A percentile compares a stretch with the other conserved stretches of the same genome.
Evolutionary conservation across 2,329 filamentous ascomycete species (phyloP).

Genomic region (Hypoxylon sp.): DNA sequence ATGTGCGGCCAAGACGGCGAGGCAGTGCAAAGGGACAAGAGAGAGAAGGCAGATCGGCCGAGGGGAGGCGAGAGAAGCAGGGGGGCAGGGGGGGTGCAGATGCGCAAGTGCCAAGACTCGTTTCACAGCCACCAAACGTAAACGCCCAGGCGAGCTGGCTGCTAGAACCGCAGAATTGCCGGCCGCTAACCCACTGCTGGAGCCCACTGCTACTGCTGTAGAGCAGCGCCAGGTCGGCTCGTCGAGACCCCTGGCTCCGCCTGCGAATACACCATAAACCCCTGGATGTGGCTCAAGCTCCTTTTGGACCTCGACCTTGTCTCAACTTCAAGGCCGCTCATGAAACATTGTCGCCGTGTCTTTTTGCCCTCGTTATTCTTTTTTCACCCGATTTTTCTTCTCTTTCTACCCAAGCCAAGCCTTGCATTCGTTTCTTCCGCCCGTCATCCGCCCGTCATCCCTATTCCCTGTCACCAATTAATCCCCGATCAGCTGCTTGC

Average conservation of each 20-base stretch:
- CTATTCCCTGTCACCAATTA: conserved; percentile 1
- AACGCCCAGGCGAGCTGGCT: too few relatives aligned
- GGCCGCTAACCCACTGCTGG: too few relatives aligned
- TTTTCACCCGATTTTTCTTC: background rate
- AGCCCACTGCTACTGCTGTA: too few relatives aligned
- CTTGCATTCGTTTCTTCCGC: conserved; percentile 21
- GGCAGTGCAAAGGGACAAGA: conserved; percentile 23
- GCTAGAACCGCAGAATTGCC: too few relatives aligned
- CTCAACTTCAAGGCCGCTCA: conserved; percentile 20
- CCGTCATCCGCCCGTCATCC: conserved; percentile 1
- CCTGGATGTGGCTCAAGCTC: conserved; percentile 34
- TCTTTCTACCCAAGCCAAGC: too few relatives aligned
- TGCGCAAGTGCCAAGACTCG: background rate
- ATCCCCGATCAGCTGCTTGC: conserved; percentile 7
- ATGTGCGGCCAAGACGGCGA: conserved; percentile 18
- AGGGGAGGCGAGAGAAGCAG: background rate
- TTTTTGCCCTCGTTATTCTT: conserved; percentile 5
- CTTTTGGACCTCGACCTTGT: conserved; percentile 4
- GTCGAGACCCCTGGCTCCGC: too few relatives aligned
- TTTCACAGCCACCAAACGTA: background rate
- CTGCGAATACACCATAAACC: too few relatives aligned
- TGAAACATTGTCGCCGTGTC: conserved; percentile 24
- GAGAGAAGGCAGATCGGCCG: background rate
- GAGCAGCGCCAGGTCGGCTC: too few relatives aligned
- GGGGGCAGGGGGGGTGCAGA: too few relatives aligned